Evolutionary conservation across 1,139 yeast genomes (phyloP).

Genomic region (Debaryomyces singareniensis): DNA sequence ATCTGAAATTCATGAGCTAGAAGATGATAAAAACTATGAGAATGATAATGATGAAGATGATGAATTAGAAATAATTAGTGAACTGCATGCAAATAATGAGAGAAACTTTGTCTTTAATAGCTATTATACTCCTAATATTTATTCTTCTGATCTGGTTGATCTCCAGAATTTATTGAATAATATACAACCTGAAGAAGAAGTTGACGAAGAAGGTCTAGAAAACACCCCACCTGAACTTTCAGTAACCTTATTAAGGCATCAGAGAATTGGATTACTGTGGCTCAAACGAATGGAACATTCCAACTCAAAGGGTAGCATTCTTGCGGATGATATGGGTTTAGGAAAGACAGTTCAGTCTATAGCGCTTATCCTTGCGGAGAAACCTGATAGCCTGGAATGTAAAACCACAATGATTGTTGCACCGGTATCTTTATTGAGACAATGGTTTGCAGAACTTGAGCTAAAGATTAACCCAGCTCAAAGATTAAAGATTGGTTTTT

Average conservation of each 20-base stretch:
- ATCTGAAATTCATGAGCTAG: conserved; percentile 1
- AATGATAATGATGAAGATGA: background rate
- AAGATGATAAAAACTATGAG: background rate
- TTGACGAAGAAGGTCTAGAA: conserved; percentile 35
- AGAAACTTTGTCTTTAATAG: background rate
- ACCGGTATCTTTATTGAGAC: conserved; percentile 76
- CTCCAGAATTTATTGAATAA: conserved; percentile 53
- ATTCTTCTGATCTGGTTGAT: conserved; percentile 31
- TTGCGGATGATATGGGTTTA: conserved; percentile 94
- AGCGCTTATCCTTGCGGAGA: conserved; percentile 57
- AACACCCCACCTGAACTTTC: conserved; percentile 67
- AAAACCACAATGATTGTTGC: conserved; percentile 74
- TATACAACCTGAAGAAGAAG: conserved; percentile 55
- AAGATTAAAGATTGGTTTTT: conserved; percentile 47
- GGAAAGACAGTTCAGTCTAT: conserved; percentile 87
- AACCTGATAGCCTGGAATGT: conserved; percentile 23
- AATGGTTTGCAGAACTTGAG: conserved; percentile 76
- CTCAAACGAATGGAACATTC: conserved; percentile 60
- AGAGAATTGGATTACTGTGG: conserved; percentile 83
- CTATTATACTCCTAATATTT: conserved; percentile 13
- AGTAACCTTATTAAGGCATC: conserved; percentile 72
- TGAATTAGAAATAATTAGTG: background rate
- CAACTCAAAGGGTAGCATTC: conserved; percentile 61
- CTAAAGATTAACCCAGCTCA: conserved; percentile 49
- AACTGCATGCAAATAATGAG: background rate